Conservation (phyloP, 306 rosid genomes). For the Trifolium fragiferum region DNA sequence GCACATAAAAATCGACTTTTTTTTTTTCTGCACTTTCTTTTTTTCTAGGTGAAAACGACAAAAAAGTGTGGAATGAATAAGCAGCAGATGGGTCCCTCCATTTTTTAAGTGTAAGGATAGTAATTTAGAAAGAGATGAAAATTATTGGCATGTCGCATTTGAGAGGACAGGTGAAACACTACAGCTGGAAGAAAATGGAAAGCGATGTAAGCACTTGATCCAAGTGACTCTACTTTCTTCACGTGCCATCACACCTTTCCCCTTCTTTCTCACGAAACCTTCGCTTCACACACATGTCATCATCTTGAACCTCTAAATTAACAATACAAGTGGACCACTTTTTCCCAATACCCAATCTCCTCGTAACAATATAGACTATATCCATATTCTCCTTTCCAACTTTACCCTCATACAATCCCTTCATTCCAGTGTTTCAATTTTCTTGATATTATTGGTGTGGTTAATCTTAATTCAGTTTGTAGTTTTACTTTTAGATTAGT, state of each 20-base stretch:
- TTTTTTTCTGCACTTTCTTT: too few relatives aligned
- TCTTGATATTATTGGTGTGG: too few relatives aligned
- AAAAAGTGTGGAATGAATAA: too few relatives aligned
- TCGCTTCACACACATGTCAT: constrained; percentile 41
- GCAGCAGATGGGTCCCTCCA: too few relatives aligned
- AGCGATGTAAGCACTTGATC: constrained; percentile 31
- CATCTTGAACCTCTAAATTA: constrained; percentile 45
- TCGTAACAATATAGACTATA: constrained; percentile 31
- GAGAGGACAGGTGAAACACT: constrained; percentile 37
- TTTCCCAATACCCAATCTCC: neutral
- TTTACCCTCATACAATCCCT: constrained; percentile 32
- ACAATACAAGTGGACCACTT: constrained; percentile 44
- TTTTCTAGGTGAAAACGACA: too few relatives aligned
- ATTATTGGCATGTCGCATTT: constrained; percentile 40
- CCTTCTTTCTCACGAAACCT: neutral
- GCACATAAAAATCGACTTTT: too few relatives aligned
- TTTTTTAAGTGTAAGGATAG: too few relatives aligned
- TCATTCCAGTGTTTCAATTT: too few relatives aligned
- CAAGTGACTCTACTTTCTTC: constrained; percentile 37
- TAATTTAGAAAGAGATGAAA: neutral
- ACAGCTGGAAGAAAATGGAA: constrained; percentile 26
- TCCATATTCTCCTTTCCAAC: constrained; percentile 27
- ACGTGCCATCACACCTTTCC: constrained; percentile 36
- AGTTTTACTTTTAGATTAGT: too few relatives aligned
- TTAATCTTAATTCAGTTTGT: too few relatives aligned